phyloP scores from a whole-genome alignment of 2,329 filamentous ascomycete species.

The Alternaria rosae region DNA sequence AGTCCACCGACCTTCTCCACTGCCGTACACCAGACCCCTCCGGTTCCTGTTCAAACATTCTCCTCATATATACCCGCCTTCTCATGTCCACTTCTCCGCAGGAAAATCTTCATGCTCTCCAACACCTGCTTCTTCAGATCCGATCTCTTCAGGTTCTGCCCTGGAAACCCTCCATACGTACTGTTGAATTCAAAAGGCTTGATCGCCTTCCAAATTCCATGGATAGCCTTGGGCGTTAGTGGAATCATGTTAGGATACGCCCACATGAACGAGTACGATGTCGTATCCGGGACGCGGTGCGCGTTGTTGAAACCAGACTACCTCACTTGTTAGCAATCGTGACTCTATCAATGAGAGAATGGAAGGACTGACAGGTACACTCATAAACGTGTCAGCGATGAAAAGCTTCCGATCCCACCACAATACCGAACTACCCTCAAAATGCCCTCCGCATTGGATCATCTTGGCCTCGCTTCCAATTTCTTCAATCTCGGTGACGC shows the following conservation, averaged over 20 bases:
- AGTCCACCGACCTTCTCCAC: background rate
- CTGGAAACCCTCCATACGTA: constrained; percentile 72
- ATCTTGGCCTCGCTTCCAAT: constrained; percentile 59
- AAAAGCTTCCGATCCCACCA: constrained; percentile 67
- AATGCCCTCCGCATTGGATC: constrained; percentile 80
- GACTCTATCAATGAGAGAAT: background rate
- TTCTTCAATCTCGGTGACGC: constrained; percentile 49
- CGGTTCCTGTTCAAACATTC: constrained; percentile 2
- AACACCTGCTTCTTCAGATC: constrained; percentile 70
- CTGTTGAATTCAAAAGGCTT: constrained; percentile 67
- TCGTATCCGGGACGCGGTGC: constrained; percentile 54
- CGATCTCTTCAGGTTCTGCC: constrained; percentile 65
- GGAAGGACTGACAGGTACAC: constrained; percentile 62
- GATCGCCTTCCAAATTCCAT: constrained; percentile 73
- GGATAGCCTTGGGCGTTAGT: constrained; percentile 68
- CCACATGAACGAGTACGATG: constrained; percentile 75
- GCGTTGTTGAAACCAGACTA: constrained; percentile 48
- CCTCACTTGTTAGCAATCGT: background rate
- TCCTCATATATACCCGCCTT: constrained; percentile 51
- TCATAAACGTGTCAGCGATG: constrained; percentile 79
- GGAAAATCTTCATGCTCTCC: constrained; percentile 79
- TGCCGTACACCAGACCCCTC: background rate
- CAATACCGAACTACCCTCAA: constrained; percentile 75
- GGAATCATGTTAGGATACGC: constrained; percentile 68
- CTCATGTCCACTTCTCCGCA: constrained; percentile 59